Base-by-base conservation (phyloP, 2,329 filamentous ascomycete species). In the Ophiostoma populinum region DNA sequence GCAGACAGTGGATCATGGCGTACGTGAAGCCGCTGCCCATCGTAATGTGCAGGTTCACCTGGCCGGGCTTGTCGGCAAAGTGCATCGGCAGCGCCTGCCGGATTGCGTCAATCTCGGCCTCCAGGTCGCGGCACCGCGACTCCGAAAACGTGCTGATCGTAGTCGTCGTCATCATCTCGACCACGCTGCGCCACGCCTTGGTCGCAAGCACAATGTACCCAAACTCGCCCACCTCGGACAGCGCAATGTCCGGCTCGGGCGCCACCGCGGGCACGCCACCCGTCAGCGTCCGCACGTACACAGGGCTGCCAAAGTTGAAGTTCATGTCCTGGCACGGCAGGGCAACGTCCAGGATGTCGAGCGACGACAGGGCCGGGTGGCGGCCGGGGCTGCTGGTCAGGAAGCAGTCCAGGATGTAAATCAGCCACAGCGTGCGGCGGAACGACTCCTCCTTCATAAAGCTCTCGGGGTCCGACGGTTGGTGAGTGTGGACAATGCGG, bases 11-110 rank as follows among this genome's bases (percentile, higher is more conserved):
- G 34, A 74, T 59, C 65, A 74, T 70, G 42, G 69, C 67, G 47
- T 69, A 74, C 0, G 67, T 72, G 45, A 67, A 69, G 37, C 69
- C 69, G 29, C 67, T 71, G 24, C 69, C 69, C 69, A 73, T 73
- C 15, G 69, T 72, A 47, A 74, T 70, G 50, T 74, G 69, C 5
- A 72, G 55, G 46, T 63, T 67, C 47, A 73, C 68, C 51, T 74
- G 68, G 25, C 64, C 65, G 0, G 66, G 63, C 52, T 73, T 72
- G 46, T 74, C 69, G 41, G 67, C 58, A 38, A 69, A 71, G 49
- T 72, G 68, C 55, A 67, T 62, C 1, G 69, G 68, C 29, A 73
- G 51, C 2, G 63, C 62, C 40, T 56, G 57, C 21, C 68, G 63
- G 9, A 73, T 62, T 7, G 55, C 52, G 22, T 72, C 67, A 39